phyloP scores from a whole-genome alignment of 1,284 basidiomycete species.

The Puccinia novopanici region DNA sequence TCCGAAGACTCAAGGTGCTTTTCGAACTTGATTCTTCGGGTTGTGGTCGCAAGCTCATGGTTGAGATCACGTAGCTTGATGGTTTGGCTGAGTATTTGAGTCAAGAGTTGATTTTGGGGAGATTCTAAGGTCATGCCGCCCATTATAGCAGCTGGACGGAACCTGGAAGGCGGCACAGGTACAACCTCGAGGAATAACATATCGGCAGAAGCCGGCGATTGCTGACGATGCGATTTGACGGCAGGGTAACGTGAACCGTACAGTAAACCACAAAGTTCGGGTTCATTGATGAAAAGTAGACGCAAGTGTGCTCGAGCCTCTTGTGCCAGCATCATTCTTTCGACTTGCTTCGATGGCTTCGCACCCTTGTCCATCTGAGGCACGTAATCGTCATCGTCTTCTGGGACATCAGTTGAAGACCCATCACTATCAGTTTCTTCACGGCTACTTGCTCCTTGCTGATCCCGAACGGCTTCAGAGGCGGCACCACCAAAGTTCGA shows the following conservation, averaged over 20 bases:
- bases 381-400: slow-evolving; percentile 54
- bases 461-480: not conserved
- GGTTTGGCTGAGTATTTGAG: slow-evolving; percentile 77
- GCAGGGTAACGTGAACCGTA: slow-evolving; percentile 87
- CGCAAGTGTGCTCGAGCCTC: slow-evolving; percentile 93
- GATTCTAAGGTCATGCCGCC: slow-evolving; percentile 93
- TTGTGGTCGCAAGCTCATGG: slow-evolving; percentile 68
- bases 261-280: slow-evolving; percentile 76
- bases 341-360: slow-evolving; percentile 70
- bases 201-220: slow-evolving; percentile 68
- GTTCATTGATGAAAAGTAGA: slow-evolving; percentile 81
- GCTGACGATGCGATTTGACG: slow-evolving; percentile 57
- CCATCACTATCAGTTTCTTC: slow-evolving; percentile 52
- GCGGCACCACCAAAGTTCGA: slow-evolving; percentile 17
- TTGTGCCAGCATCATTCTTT: slow-evolving; percentile 83
- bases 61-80: slow-evolving; percentile 80
- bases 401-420: slow-evolving; percentile 58
- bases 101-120: slow-evolving; percentile 91
- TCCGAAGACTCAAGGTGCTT: slow-evolving; percentile 63
- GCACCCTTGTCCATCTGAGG: slow-evolving; percentile 57
- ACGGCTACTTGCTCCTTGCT: not conserved
- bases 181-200: slow-evolving; percentile 97
- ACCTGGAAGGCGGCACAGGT: slow-evolving; percentile 89
- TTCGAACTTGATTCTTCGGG: slow-evolving; percentile 56
- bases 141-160: slow-evolving; percentile 90